Evolutionary conservation across 1,284 basidiomycete species (phyloP), one percentile per base, ranked within the genome.

Genomic region (Quambalaria eucalypti): DNA sequence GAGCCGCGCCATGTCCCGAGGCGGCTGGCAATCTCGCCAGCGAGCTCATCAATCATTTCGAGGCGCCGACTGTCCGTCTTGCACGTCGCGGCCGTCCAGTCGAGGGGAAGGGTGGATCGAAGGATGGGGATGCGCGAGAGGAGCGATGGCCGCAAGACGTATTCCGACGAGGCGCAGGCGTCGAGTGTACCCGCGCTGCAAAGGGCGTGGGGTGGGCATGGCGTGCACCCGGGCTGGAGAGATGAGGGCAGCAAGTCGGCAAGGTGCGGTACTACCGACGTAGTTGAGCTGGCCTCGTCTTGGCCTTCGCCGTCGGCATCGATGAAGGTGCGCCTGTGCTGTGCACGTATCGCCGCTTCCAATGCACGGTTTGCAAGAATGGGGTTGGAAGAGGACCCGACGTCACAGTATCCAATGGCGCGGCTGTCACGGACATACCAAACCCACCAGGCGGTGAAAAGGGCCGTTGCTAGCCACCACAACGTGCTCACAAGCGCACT

Each of bases 341-440:
- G n/a, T n/a, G n/a, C n/a, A n/a, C n/a, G n/a, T n/a, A n/a, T n/a
- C n/a, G n/a, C n/a, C n/a, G n/a, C n/a, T n/a, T n/a, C n/a, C n/a
- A n/a, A n/a, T n/a, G n/a, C n/a, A n/a, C 50, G 19, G 16, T 12
- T 28, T 8, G 44, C 57, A 14, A 66, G 54, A 21, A 62, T 48
- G 23, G 56, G 31, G 49, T 68, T 69, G 47, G 56, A 56, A 29
- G 55, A 23, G 9, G 59, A 57, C 8, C 57, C 59, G 4, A 53
- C 61, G 40, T 67, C 63, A 54, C 72, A 74, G 51, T 61, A 74
- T 30, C 72, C 72, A 1, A 70, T 50, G 3, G 52, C 52, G 4
- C 55, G 56, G 10, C 61, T 65, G n/a, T 66, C 66, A 23, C 55
- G 53, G 21, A 65, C 64, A 51, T 66, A 71, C 62, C 66, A 73